These are phyloP conservation scores for Sclerotinia subarctica DNA, from an alignment of 2,329 filamentous ascomycete species.

Conservation along the genomic window DNA sequence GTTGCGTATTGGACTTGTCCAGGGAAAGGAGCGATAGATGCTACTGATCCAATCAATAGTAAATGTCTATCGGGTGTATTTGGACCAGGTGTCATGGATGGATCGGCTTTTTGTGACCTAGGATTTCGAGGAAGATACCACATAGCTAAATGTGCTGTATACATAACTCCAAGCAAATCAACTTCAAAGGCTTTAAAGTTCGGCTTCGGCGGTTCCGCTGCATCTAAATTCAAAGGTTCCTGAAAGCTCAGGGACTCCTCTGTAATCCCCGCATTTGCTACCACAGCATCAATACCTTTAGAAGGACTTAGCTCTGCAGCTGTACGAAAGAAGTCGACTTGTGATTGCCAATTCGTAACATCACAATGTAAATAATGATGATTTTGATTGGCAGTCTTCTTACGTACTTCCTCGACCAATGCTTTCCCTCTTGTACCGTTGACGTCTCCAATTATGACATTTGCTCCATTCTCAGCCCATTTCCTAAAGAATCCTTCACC, in stretches of 20 bases:
- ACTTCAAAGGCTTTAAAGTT: constrained; percentile 55
- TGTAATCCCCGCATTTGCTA: constrained; percentile 64
- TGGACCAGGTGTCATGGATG: constrained; percentile 36
- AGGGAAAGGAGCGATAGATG: constrained; percentile 49
- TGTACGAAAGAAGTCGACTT: constrained; percentile 60
- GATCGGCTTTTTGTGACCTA: constrained; percentile 39
- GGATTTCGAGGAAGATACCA: constrained; percentile 55
- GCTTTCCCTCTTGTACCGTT: constrained; percentile 51
- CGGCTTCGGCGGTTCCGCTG: constrained; percentile 48
- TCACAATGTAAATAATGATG: constrained; percentile 60
- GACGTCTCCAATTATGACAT: constrained; percentile 62
- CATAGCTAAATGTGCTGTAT: constrained; percentile 62
- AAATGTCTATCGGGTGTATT: constrained; percentile 54
- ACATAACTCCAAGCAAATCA: constrained; percentile 61
- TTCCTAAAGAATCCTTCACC: constrained; percentile 52
- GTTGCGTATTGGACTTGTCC: constrained; percentile 53
- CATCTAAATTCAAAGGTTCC: constrained; percentile 41
- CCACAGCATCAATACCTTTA: constrained; percentile 58
- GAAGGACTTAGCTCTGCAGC: constrained; percentile 53
- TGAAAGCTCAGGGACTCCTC: constrained; percentile 47
- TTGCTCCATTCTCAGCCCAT: constrained; percentile 56
- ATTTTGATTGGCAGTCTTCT: constrained; percentile 42
- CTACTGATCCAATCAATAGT: constrained; percentile 61
- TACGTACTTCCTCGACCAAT: constrained; percentile 52
- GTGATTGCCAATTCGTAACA: constrained; percentile 62